A percentile compares a stretch with the other conserved stretches of the same genome.
phyloP scores from a whole-genome alignment of 176 grass and related monocot genomes.

The Puya raimondii region DNA sequence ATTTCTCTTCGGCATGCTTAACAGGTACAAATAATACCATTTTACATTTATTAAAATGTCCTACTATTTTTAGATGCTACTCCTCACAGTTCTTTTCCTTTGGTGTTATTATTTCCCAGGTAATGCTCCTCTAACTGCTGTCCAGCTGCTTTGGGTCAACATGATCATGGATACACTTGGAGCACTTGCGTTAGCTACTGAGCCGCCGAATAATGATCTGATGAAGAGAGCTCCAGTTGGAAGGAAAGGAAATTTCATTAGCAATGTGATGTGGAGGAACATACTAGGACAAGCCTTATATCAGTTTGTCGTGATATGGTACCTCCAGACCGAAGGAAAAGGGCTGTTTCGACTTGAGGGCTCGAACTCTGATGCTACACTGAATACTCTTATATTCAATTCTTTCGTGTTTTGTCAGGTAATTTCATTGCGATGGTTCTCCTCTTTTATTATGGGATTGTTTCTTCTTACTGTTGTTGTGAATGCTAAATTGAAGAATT shows the following conservation, averaged over 20 bases:
- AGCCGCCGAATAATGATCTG: conserved; percentile 78
- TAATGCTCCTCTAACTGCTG: conserved; percentile 89
- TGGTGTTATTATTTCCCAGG: conserved; percentile 25
- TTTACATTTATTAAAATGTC: background rate
- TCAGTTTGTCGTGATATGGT: conserved; percentile 95
- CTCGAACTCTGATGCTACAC: conserved; percentile 47
- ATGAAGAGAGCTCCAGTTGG: conserved; percentile 91
- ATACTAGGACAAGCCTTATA: conserved; percentile 82
- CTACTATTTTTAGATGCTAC: background rate
- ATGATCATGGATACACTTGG: conserved; percentile 99
- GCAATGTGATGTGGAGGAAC: conserved; percentile 95
- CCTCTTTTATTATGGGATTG: background rate
- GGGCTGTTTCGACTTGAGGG: conserved; percentile 57
- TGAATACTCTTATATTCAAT: conserved; percentile 98
- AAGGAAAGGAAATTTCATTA: conserved; percentile 95
- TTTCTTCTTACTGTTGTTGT: background rate
- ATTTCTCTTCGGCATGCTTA: conserved; percentile 89
- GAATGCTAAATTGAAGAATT: no score
- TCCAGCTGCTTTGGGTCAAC: conserved; percentile 97
- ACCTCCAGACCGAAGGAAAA: conserved; percentile 87
- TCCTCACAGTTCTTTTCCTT: conserved; percentile 13
- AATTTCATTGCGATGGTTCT: conserved; percentile 7
- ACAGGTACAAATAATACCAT: conserved; percentile 40
- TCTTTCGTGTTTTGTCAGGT: conserved; percentile 98
- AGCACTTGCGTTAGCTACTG: conserved; percentile 86